Conservation (phyloP, 139 green algal species). For the Haematococcus lacustris region DNA sequence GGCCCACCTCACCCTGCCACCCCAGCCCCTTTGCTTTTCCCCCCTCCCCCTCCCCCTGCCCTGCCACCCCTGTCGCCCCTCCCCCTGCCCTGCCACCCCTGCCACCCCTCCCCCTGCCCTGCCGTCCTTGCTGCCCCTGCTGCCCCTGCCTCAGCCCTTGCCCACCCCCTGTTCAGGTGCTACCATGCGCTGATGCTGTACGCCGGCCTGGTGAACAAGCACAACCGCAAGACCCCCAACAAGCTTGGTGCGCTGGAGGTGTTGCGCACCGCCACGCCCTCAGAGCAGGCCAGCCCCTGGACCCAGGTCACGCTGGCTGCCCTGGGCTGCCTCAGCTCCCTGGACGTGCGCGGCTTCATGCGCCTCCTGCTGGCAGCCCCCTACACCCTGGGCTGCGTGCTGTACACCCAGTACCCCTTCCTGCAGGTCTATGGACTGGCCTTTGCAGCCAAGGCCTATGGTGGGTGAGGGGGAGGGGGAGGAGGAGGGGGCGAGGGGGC, state of each 20-base stretch:
- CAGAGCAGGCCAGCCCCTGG: background rate
- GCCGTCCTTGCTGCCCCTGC: too few species aligned
- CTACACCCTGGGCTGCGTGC: background rate
- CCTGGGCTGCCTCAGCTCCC: background rate
- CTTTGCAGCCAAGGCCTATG: background rate
- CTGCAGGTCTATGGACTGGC: background rate
- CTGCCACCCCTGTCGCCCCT: too few species aligned
- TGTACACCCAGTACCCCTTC: background rate
- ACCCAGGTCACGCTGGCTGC: background rate
- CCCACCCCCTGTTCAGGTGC: conserved; percentile 1
- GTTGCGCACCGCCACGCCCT: background rate
- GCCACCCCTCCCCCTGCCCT: too few species aligned
- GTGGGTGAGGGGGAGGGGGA: background rate
- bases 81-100: too few species aligned
- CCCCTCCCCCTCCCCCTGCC: too few species aligned
- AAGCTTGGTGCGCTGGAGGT: conserved; percentile 6
- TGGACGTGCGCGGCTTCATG: background rate
- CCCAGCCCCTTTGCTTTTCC: too few species aligned
- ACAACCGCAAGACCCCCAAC: conserved; percentile 17
- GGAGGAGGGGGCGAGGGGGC: too few species aligned
- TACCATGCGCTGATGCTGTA: conserved; percentile 22
- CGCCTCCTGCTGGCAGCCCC: background rate
- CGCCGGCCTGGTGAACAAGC: conserved; percentile 14
- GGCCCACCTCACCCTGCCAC: too few species aligned
- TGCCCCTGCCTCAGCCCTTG: background rate